phyloP scores from a whole-genome alignment of 75 land plant genomes.

The Pinus albicaulis region DNA sequence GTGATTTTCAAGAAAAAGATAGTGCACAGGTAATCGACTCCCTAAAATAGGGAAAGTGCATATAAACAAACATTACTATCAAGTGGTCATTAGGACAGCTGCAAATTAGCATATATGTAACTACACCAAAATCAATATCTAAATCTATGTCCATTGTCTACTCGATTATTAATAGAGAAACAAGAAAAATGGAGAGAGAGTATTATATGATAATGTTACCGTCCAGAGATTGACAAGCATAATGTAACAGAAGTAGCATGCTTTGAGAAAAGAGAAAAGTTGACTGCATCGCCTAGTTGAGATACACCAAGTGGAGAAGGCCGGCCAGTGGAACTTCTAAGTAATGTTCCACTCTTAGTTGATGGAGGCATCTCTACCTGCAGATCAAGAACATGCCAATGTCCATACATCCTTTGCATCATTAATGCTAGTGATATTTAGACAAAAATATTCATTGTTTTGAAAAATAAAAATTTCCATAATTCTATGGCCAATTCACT shows the following conservation, averaged over 20 bases:
- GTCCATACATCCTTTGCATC: too few relatives aligned
- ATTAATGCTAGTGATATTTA: too few relatives aligned
- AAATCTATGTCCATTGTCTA: not conserved
- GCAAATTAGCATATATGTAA: not conserved
- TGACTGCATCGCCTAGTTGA: slow-evolving; percentile 64
- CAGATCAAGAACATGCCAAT: too few relatives aligned
- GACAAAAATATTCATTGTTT: too few relatives aligned
- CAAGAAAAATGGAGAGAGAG: not conserved
- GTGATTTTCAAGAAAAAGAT: too few relatives aligned
- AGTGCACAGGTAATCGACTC: too few relatives aligned
- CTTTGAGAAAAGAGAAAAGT: slow-evolving; percentile 86
- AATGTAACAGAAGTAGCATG: slow-evolving; percentile 83
- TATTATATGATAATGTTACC: slow-evolving; percentile 12
- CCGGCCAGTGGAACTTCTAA: slow-evolving; percentile 54
- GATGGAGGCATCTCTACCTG: too few relatives aligned
- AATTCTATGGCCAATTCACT: too few relatives aligned
- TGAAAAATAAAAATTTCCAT: too few relatives aligned
- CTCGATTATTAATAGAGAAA: not conserved
- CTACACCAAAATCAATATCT: not conserved
- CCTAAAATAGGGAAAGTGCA: not conserved
- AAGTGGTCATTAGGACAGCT: not conserved
- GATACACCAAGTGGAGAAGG: slow-evolving; percentile 88
- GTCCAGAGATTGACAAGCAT: slow-evolving; percentile 50
- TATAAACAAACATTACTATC: not conserved
- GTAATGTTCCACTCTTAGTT: not conserved